Conservation (phyloP, 2,329 filamentous ascomycete genomes). For the Xylariaceae sp. region DNA sequence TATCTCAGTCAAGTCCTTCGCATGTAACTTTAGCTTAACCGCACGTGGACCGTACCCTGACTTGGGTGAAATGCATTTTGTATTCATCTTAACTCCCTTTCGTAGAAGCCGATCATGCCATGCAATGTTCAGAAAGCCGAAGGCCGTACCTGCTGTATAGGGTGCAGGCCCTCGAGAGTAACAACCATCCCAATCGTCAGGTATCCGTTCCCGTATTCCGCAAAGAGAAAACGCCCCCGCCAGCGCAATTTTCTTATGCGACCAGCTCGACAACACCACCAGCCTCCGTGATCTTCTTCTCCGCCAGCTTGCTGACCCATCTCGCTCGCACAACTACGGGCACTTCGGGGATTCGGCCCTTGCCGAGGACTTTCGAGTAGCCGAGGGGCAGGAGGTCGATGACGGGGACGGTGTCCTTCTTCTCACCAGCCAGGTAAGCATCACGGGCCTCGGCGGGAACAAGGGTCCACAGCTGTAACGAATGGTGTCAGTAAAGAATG, state of each 20-base stretch:
- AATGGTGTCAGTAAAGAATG: conserved; percentile 10
- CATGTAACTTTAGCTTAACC: background rate
- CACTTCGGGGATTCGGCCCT: conserved; percentile 92
- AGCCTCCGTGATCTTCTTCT: conserved; percentile 98
- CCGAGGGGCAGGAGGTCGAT: conserved; percentile 96
- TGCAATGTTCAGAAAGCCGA: conserved; percentile 35
- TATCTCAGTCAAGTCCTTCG: background rate
- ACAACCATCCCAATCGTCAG: conserved; percentile 32
- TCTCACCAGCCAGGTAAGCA: conserved; percentile 78
- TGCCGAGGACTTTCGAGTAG: conserved; percentile 98
- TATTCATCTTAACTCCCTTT: conserved; percentile 36
- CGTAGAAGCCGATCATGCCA: conserved; percentile 35
- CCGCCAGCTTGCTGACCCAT: conserved; percentile 93
- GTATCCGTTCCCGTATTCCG: conserved; percentile 31
- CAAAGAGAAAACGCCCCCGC: conserved; percentile 24
- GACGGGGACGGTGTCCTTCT: conserved; percentile 92
- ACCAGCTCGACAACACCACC: conserved; percentile 96
- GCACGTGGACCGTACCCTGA: background rate
- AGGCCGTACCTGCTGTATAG: conserved; percentile 25
- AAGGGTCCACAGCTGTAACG: conserved; percentile 83
- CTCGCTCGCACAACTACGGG: conserved; percentile 93
- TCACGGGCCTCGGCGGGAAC: conserved; percentile 92
- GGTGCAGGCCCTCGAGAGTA: conserved; percentile 27
- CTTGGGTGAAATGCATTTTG: conserved; percentile 33
- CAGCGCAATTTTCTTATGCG: conserved; percentile 60